Evolutionary conservation across 225 moss, liverwort and hornwort genomes (phyloP).

Genomic region (Straminergon stramineum): DNA sequence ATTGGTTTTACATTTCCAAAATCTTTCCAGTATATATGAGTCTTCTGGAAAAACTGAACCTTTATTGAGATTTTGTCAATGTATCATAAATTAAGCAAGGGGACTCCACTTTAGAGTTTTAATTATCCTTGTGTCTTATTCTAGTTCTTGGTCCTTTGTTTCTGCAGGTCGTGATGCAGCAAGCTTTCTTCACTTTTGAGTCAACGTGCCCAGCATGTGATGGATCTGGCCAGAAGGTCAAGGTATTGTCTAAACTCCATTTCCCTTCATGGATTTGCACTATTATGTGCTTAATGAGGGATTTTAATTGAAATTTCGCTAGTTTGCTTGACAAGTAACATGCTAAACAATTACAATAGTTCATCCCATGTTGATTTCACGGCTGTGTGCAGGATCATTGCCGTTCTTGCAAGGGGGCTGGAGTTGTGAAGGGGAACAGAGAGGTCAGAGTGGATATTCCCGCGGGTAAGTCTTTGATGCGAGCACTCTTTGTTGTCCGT

Average conservation of each 20-base stretch:
- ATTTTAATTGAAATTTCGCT: not conserved
- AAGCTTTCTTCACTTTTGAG: conserved; percentile 66
- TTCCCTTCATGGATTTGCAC: not conserved
- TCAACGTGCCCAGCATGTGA: conserved; percentile 50
- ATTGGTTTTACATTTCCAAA: not conserved
- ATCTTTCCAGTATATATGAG: not conserved
- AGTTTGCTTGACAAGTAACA: not conserved
- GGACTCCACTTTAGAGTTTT: not conserved
- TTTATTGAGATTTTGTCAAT: not conserved
- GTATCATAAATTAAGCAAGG: not conserved
- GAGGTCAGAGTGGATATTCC: conserved; percentile 72
- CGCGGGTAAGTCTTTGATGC: conserved; percentile 38
- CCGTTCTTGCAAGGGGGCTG: conserved; percentile 56
- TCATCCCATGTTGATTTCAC: not conserved
- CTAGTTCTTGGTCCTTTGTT: not conserved
- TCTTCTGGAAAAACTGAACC: not conserved
- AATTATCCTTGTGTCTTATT: not conserved
- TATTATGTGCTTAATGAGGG: not conserved
- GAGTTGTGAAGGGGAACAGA: conserved; percentile 49
- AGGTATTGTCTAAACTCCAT: conserved; percentile 19
- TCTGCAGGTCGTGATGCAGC: conserved; percentile 43
- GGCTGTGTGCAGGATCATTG: conserved; percentile 65
- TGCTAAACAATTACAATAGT: not conserved
- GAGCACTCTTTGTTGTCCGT: not conserved
- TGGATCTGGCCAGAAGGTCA: conserved; percentile 65